These are phyloP conservation scores for Didymella segeticola DNA, from an alignment of 2,329 filamentous ascomycete genomes.

Conservation along the genomic window DNA sequence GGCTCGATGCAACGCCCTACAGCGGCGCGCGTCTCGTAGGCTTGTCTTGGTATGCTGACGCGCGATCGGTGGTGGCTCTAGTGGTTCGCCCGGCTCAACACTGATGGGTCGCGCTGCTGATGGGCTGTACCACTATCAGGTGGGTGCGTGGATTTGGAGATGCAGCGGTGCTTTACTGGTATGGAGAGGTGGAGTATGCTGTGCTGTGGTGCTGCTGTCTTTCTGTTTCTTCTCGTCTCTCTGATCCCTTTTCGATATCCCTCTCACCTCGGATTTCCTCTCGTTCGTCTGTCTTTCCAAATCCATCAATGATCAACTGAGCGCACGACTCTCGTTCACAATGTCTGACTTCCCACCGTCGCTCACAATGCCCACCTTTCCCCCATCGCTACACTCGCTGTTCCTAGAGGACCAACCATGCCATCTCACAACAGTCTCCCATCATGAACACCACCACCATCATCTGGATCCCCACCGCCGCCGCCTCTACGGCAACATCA, in stretches of 20 bases:
- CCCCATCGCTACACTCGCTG: conserved; percentile 9
- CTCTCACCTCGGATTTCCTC: not conserved
- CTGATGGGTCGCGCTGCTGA: not conserved
- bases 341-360: conserved; percentile 2
- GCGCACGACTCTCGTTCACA: not conserved
- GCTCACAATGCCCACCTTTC: conserved; percentile 2
- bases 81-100: not conserved
- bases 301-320: not conserved
- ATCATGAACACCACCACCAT: not conserved
- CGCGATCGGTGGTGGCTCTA: not conserved
- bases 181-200: too few relatives aligned
- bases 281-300: not conserved
- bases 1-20: not conserved
- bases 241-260: not conserved
- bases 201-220: conserved; percentile 4
- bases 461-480: not conserved
- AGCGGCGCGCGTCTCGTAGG: not conserved
- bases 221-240: not conserved
- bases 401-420: too few relatives aligned
- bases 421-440: too few relatives aligned
- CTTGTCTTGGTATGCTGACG: not conserved
- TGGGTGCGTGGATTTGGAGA: too few relatives aligned
- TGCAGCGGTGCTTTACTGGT: too few relatives aligned
- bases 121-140: conserved; percentile 8
- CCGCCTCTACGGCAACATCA: not conserved